These are phyloP conservation scores for Fusarium incarnatum DNA, from an alignment of 2,329 filamentous ascomycete genomes.

Conservation along the genomic window DNA sequence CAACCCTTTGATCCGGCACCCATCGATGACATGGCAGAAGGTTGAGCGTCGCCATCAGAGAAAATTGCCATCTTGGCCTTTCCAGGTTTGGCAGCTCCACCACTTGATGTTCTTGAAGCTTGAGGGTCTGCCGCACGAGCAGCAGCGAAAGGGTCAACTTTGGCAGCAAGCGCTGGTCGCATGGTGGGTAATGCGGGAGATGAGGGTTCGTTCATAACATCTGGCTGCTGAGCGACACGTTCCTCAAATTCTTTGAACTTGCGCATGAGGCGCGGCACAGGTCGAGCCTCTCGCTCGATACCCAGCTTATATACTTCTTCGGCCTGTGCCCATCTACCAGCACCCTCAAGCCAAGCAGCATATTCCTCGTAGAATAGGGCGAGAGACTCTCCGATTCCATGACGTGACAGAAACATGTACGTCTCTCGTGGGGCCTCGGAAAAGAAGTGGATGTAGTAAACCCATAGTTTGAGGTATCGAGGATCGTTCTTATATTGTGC, in stretches of 20 bases:
- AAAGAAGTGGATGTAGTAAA: slow-evolving; percentile 93
- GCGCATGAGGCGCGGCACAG: slow-evolving; percentile 81
- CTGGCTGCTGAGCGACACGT: slow-evolving; percentile 74
- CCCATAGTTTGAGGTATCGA: slow-evolving; percentile 91
- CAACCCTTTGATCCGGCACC: slow-evolving; percentile 76
- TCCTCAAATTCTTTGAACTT: slow-evolving; percentile 95
- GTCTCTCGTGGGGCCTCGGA: slow-evolving; percentile 93
- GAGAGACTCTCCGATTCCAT: slow-evolving; percentile 85
- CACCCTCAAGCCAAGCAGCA: slow-evolving; percentile 88
- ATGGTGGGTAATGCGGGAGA: slow-evolving; percentile 89
- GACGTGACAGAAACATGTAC: slow-evolving; percentile 89
- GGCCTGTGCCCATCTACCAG: slow-evolving; percentile 86
- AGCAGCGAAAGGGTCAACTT: slow-evolving; percentile 82
- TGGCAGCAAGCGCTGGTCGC: slow-evolving; percentile 84
- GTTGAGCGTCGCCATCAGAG: slow-evolving; percentile 76
- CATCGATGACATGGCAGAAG: slow-evolving; percentile 66
- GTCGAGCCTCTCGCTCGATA: slow-evolving; percentile 87
- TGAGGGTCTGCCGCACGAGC: slow-evolving; percentile 72
- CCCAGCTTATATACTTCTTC: slow-evolving; percentile 94
- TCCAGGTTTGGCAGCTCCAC: slow-evolving; percentile 70
- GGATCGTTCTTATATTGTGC: slow-evolving; percentile 95
- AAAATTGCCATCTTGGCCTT: slow-evolving; percentile 92
- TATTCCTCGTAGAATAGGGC: slow-evolving; percentile 98
- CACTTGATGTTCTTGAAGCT: slow-evolving; percentile 64
- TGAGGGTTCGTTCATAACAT: slow-evolving; percentile 73